phyloP scores from a whole-genome alignment of 2,329 filamentous ascomycete species.

The Colletotrichum incanum region DNA sequence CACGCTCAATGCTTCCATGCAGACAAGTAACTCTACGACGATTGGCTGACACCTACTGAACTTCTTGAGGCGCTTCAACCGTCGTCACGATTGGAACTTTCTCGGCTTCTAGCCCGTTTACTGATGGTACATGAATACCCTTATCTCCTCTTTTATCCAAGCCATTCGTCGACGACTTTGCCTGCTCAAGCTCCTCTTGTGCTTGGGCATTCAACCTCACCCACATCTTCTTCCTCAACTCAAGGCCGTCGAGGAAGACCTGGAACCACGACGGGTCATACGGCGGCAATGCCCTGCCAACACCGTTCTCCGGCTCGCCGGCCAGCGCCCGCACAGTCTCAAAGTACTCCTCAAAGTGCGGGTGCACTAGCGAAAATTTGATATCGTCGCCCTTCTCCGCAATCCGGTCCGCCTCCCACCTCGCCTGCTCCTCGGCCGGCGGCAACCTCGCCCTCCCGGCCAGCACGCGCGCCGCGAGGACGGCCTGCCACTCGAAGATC shows the following conservation, averaged over 20 bases:
- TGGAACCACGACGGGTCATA: conserved; percentile 64
- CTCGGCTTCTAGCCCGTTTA: not conserved
- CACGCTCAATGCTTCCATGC: no score
- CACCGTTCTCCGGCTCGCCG: conserved; percentile 59
- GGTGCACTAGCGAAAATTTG: conserved; percentile 70
- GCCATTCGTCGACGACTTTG: not conserved
- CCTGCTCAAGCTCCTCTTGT: conserved; percentile 11
- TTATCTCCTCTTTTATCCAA: not conserved
- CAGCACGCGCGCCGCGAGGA: conserved; percentile 72
- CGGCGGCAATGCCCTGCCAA: conserved; percentile 61
- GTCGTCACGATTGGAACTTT: conserved; percentile 20
- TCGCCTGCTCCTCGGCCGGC: conserved; percentile 60
- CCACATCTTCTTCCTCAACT: conserved; percentile 73
- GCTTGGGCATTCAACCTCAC: conserved; percentile 60
- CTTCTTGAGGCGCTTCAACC: conserved; percentile 22
- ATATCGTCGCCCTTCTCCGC: conserved; percentile 68
- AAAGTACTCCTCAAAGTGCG: conserved; percentile 77
- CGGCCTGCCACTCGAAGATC: conserved; percentile 79
- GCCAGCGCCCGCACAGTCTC: conserved; percentile 67
- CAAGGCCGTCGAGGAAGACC: conserved; percentile 68
- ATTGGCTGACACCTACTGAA: conserved; percentile 7
- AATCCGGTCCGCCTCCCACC: conserved; percentile 73
- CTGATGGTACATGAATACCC: not conserved
- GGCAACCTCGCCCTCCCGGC: conserved; percentile 70
- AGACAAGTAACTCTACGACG: not conserved